phyloP scores from a whole-genome alignment of 306 rosid species.

The Corylus heterophylla region DNA sequence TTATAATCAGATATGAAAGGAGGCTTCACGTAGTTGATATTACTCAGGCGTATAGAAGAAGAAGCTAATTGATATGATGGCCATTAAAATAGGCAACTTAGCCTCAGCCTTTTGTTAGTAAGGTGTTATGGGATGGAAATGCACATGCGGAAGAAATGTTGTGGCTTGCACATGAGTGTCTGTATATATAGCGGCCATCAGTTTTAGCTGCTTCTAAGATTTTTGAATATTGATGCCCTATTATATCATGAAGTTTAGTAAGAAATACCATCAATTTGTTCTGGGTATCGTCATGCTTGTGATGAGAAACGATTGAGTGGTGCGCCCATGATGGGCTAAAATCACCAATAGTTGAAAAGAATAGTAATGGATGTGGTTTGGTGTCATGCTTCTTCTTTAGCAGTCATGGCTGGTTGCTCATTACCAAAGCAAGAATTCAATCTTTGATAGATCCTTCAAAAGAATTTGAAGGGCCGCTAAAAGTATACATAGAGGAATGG shows the following conservation, averaged over 20 bases:
- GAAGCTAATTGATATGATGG: too few species aligned
- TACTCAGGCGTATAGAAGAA: conserved; percentile 1
- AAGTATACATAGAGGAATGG: too few species aligned
- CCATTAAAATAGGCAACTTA: neutral
- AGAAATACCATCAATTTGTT: too few species aligned
- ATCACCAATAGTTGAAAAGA: too few species aligned
- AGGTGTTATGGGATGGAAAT: neutral
- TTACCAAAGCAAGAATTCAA: neutral
- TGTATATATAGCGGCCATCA: neutral
- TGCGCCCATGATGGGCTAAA: too few species aligned
- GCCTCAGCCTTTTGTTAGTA: neutral
- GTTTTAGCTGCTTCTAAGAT: neutral
- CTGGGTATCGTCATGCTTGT: neutral
- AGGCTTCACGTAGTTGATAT: neutral
- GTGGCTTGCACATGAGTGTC: conserved; percentile 10
- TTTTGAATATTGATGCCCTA: neutral
- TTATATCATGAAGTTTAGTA: neutral
- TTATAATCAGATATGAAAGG: conserved; percentile 2
- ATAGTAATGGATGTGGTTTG: neutral
- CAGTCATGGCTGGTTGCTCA: neutral
- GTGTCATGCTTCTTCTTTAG: neutral
- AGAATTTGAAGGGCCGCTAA: neutral
- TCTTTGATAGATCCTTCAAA: neutral
- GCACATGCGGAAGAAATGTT: conserved; percentile 1
- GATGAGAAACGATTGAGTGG: neutral